Conservation (phyloP, 225 moss, liverwort and hornwort genomes). For the Polytrichum commune region DNA sequence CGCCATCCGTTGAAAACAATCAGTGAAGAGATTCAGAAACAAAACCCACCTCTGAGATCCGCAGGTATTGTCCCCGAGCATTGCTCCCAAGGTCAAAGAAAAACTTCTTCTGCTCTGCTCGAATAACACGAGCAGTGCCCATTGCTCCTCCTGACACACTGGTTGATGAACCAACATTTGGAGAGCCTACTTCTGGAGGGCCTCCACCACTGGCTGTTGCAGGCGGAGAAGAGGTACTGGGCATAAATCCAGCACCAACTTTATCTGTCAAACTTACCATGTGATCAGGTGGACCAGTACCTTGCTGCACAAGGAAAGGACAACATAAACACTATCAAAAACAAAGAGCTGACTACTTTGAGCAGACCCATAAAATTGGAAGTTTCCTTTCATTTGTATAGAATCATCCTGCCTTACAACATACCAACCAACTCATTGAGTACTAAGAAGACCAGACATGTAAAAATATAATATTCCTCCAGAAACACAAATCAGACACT, state of each 20-base stretch:
- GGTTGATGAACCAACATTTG: slow-evolving; percentile 37
- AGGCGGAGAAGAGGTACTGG: slow-evolving; percentile 44
- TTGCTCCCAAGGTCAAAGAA: slow-evolving; percentile 73
- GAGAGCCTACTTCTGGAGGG: slow-evolving; percentile 35
- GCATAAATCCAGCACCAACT: slow-evolving; percentile 46
- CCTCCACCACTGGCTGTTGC: slow-evolving; percentile 29
- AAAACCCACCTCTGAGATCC: slow-evolving; percentile 62
- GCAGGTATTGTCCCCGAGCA: slow-evolving; percentile 68
- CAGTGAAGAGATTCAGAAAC: background rate
- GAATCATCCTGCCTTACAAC: no score
- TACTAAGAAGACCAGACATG: no score
- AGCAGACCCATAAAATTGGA: background rate
- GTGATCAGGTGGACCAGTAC: slow-evolving; percentile 45
- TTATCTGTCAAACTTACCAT: slow-evolving; percentile 48
- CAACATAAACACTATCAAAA: no score
- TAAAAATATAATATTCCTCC: no score
- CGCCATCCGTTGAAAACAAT: no score
- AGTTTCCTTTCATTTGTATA: no score
- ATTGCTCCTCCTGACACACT: slow-evolving; percentile 35
- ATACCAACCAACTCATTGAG: no score
- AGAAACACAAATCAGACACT: no score
- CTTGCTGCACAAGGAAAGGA: slow-evolving; percentile 29
- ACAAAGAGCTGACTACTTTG: no score
- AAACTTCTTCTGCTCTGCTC: slow-evolving; percentile 71
- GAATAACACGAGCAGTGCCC: slow-evolving; percentile 54